Evolutionary conservation across 2,329 filamentous ascomycete genomes (phyloP).

Genomic region (Fusarium penzigii): DNA sequence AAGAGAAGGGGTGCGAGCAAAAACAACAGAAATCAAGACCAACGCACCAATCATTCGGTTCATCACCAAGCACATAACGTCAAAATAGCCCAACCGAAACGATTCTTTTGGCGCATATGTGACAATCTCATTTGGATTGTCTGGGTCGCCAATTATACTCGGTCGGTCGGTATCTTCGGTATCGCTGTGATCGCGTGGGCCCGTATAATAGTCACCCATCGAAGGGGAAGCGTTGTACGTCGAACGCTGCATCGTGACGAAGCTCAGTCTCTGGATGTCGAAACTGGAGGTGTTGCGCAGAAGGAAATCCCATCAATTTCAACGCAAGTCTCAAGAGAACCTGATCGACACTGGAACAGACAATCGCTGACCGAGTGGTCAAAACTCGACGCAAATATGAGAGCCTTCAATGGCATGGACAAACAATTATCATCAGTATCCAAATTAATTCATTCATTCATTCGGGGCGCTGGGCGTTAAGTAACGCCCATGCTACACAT

Average conservation of each 20-base stretch:
- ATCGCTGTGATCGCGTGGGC: conserved; percentile 5
- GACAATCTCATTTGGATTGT: conserved; percentile 32
- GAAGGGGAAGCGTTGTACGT: conserved; percentile 34
- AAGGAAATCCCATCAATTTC: not conserved
- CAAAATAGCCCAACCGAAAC: conserved; percentile 38
- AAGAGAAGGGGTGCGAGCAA: too few relatives aligned
- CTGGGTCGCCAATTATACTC: conserved; percentile 11
- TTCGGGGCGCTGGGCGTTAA: conserved; percentile 24
- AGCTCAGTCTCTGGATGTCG: not conserved
- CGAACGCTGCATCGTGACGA: not conserved
- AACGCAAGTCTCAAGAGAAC: not conserved
- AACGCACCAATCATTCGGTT: conserved; percentile 41
- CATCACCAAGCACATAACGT: conserved; percentile 37
- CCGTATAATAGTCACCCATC: conserved; percentile 6
- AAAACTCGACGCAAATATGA: not conserved
- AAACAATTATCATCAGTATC: not conserved
- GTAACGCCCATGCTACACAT: conserved; percentile 18
- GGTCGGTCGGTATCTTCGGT: conserved; percentile 21
- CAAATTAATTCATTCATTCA: not conserved
- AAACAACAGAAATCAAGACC: not conserved
- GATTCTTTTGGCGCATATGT: conserved; percentile 36
- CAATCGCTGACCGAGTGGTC: not conserved
- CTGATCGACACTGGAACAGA: not conserved
- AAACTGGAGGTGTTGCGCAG: not conserved
- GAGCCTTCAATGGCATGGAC: not conserved